phyloP scores from a whole-genome alignment of 1,139 yeast genomes.

The Hansenula sp. region DNA sequence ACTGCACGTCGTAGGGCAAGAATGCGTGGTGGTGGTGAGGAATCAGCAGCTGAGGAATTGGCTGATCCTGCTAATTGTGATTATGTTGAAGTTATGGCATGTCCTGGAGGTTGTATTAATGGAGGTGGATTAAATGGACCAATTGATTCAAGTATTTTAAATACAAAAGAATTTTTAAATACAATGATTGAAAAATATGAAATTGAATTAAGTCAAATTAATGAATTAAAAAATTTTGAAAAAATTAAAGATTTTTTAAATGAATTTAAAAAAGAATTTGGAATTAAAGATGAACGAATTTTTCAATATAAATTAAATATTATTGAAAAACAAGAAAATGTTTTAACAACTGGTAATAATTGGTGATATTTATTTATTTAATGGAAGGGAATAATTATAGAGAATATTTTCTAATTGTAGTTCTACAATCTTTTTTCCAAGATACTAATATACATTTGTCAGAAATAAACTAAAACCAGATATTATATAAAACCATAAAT shows the following conservation, averaged over 20 bases:
- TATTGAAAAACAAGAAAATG: slow-evolving; percentile 47
- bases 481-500: slow-evolving; percentile 4
- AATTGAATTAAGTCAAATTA: slow-evolving; percentile 11
- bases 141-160: slow-evolving; percentile 5
- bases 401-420: not conserved
- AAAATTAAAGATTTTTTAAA: slow-evolving; percentile 29
- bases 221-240: slow-evolving; percentile 10
- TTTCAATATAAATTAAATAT: slow-evolving; percentile 41
- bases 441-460: slow-evolving; percentile 5
- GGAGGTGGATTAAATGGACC: slow-evolving; percentile 90
- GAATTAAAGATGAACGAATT: slow-evolving; percentile 34
- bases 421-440: not conserved
- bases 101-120: slow-evolving; percentile 96
- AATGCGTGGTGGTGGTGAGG: slow-evolving; percentile 8
- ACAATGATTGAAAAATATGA: slow-evolving; percentile 14
- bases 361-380: slow-evolving; percentile 22
- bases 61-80: slow-evolving; percentile 71
- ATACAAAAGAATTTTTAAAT: slow-evolving; percentile 13
- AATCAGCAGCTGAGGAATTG: not conserved
- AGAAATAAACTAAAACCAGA: slow-evolving; percentile 3
- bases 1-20: slow-evolving; percentile 29
- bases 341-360: slow-evolving; percentile 29
- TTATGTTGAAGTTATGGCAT: slow-evolving; percentile 94
- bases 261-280: slow-evolving; percentile 31
- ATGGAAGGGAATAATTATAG: not conserved